Evolutionary conservation across 2,329 filamentous ascomycete genomes (phyloP).

Genomic region (Aspergillus fumigatus): DNA sequence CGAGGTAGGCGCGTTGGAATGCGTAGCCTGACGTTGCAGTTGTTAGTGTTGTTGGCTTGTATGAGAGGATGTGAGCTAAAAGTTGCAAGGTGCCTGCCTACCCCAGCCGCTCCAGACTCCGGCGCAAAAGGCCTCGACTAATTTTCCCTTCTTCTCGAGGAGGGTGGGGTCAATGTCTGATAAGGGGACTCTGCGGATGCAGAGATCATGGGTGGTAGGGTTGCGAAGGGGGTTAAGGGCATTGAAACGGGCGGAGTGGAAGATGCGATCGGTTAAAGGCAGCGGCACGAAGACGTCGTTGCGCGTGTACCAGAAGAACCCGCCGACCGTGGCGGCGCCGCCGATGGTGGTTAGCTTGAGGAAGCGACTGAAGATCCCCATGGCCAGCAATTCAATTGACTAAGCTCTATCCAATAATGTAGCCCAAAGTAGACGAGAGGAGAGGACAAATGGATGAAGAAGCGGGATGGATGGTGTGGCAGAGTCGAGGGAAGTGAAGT

Average conservation of each 20-base stretch:
- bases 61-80: background rate
- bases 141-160: slow-evolving; percentile 55
- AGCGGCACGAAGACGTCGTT: slow-evolving; percentile 56
- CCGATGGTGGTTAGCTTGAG: slow-evolving; percentile 44
- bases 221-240: slow-evolving; percentile 61
- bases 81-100: no score
- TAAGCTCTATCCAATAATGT: no score
- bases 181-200: slow-evolving; percentile 59
- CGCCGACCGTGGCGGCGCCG: slow-evolving; percentile 47
- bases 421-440: background rate
- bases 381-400: slow-evolving; percentile 1
- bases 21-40: slow-evolving; percentile 31
- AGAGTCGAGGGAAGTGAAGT: background rate
- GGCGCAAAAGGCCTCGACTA: slow-evolving; percentile 63
- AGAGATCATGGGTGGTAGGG: slow-evolving; percentile 60
- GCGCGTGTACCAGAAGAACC: slow-evolving; percentile 52
- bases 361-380: slow-evolving; percentile 50
- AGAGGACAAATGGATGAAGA: slow-evolving; percentile 1
- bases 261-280: slow-evolving; percentile 57
- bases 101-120: slow-evolving; percentile 64
- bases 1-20: slow-evolving; percentile 55
- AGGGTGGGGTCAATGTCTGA: slow-evolving; percentile 61
- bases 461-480: background rate
- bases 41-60: background rate
- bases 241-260: slow-evolving; percentile 53